Evolutionary conservation across 768 basidiomycete species (phyloP).

Genomic region (Russula sp.): DNA sequence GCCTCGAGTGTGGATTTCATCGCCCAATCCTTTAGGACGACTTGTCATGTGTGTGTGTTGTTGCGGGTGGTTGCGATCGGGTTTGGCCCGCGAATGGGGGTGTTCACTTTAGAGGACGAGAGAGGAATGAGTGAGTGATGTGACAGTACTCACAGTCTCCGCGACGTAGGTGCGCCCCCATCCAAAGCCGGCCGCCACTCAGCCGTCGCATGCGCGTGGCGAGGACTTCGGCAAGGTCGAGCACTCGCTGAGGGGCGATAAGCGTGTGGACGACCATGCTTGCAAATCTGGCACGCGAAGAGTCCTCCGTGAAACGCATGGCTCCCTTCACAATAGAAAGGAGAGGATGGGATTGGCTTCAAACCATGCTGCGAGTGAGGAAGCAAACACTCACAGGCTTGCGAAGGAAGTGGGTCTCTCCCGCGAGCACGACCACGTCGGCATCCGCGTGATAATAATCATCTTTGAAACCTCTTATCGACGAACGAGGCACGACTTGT

Average conservation of each 20-base stretch:
- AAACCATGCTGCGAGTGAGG: constrained; percentile 4
- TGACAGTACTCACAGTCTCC: constrained; percentile 33
- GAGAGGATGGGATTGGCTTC: background rate
- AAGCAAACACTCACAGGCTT: constrained; percentile 32
- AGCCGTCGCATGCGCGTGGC: constrained; percentile 29
- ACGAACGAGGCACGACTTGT: constrained; percentile 31
- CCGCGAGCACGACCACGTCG: constrained; percentile 36
- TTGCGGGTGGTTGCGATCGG: too few relatives aligned
- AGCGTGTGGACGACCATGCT: constrained; percentile 11
- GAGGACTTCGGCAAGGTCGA: constrained; percentile 29
- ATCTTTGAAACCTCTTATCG: constrained; percentile 35
- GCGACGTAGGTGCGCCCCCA: constrained; percentile 38
- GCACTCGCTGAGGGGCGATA: constrained; percentile 7
- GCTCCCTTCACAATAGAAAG: constrained; percentile 4
- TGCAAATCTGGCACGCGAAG: constrained; percentile 2
- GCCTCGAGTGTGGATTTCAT: constrained; percentile 30
- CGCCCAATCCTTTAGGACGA: constrained; percentile 29
- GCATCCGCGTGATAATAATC: constrained; percentile 31
- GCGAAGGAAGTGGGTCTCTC: constrained; percentile 33
- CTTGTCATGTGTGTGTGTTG: constrained; percentile 9
- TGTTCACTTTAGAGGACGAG: background rate
- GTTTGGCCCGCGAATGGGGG: too few relatives aligned
- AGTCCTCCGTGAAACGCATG: constrained; percentile 13
- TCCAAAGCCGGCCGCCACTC: constrained; percentile 33
- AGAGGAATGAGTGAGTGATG: background rate